Base-by-base conservation (phyloP, 202 grass and related monocot species). In the Setaria italica region DNA sequence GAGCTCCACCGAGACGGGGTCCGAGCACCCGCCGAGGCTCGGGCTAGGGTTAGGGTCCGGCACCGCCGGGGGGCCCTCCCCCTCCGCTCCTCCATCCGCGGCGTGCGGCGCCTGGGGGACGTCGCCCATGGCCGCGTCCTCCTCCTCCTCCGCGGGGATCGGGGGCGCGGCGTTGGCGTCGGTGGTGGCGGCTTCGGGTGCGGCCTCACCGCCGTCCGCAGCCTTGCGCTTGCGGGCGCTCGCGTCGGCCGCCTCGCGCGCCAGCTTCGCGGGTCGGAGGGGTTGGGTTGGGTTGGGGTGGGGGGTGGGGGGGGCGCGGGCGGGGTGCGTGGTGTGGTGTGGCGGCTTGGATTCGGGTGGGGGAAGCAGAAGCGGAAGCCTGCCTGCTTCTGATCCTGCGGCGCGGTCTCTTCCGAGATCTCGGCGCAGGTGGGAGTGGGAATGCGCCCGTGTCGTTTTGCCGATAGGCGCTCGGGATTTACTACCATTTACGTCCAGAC, bases 211-310 rank as follows among this genome's bases (percentile, higher is more conserved):
- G 53, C 85, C 93, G 43, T 92, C 93, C 58, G 74, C 83, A n/a
- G 93, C 90, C 89, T 98, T 98, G 87, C 93, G 89, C 91, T 95
- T 98, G 17, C 93, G 89, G 37, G 88, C 85, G 89, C 91, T 92
- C 62, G 90, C 83, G 85, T 92, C 96, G 79, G 92, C 96, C 82
- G 96, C 88, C 88, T 98, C 96, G 78, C 70, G 80, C 88, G 96
- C 96, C 96, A 98, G 94, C 87, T 90, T 90, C 82, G 86, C 81
- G 66, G 49, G 32, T 20, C 34, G 54, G 76, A 74, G 9, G 42
- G 45, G 66, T 41, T 41, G 39, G 39, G 39, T 41, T 41, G 39
- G 39, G 39, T 41, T 41, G 39, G 39, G 39, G 39, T 41, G 39
- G 39, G 25, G 25, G 25, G 25, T 25, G 25, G 25, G 25, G 25